Evolutionary conservation across 2,329 filamentous ascomycete species (phyloP).

Genomic region (Huntiella moniliformis): DNA sequence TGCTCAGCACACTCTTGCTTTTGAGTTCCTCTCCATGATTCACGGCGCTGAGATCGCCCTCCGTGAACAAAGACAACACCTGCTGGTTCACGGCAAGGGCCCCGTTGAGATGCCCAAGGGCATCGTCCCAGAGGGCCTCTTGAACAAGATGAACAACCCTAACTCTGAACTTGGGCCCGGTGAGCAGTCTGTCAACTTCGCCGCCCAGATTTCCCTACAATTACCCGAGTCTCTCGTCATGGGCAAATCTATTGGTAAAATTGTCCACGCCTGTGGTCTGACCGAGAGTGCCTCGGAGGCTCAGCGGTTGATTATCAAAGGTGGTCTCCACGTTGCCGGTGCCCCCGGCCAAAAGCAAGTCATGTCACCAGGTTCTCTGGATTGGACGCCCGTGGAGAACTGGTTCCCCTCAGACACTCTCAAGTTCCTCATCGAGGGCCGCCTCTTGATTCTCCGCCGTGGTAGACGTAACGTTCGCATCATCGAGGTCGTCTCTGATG

Average conservation of each 20-base stretch:
- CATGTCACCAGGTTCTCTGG: constrained; percentile 31
- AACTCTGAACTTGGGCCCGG: constrained; percentile 8
- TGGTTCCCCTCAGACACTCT: constrained; percentile 38
- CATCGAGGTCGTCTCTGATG: constrained; percentile 38
- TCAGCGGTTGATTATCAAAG: constrained; percentile 33
- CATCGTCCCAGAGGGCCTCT: constrained; percentile 5
- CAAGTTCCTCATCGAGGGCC: constrained; percentile 41
- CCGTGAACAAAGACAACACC: constrained; percentile 38
- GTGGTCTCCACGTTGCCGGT: constrained; percentile 43
- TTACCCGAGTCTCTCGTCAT: constrained; percentile 39
- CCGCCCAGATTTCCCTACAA: constrained; percentile 33
- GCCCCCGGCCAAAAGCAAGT: constrained; percentile 23
- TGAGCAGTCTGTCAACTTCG: constrained; percentile 24
- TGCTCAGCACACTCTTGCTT: constrained; percentile 69
- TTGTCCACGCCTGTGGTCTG: constrained; percentile 42
- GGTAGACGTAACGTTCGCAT: constrained; percentile 46
- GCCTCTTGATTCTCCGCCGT: constrained; percentile 40
- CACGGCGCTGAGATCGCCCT: constrained; percentile 51
- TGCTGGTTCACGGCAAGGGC: constrained; percentile 26
- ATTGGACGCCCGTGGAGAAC: constrained; percentile 42
- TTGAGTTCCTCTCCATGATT: constrained; percentile 61
- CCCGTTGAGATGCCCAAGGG: constrained; percentile 7
- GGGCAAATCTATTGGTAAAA: constrained; percentile 34
- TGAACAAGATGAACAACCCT: constrained; percentile 9
- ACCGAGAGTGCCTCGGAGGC: constrained; percentile 36